phyloP scores from a whole-genome alignment of 169 alveolate species.

The Plasmodium inui region DNA sequence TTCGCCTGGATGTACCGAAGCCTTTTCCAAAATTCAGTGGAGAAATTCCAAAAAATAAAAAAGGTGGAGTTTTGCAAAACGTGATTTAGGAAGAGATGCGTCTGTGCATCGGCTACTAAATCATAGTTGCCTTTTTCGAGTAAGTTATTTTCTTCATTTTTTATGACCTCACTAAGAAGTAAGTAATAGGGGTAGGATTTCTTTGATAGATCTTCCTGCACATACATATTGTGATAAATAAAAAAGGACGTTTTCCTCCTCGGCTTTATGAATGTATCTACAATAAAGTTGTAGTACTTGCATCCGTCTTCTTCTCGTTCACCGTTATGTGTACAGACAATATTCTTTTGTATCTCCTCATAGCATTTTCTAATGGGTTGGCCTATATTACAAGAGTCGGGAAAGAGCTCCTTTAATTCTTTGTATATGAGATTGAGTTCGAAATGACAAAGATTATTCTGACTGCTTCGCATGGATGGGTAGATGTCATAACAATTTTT shows the following conservation, averaged over 20 bases:
- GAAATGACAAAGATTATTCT: slow-evolving; percentile 1
- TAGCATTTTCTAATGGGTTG: slow-evolving; percentile 9
- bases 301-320: slow-evolving; percentile 15
- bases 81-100: slow-evolving; percentile 15
- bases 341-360: slow-evolving; percentile 22
- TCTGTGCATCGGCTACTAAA: slow-evolving; percentile 2
- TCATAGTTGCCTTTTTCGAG: slow-evolving; percentile 9
- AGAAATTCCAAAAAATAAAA: slow-evolving; percentile 41
- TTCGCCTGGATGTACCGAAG: slow-evolving; percentile 14
- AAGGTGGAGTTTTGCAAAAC: slow-evolving; percentile 22
- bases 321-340: slow-evolving; percentile 19
- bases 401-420: slow-evolving; percentile 19
- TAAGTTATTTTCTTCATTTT: slow-evolving; percentile 13
- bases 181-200: slow-evolving; percentile 27
- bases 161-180: slow-evolving; percentile 8
- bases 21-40: slow-evolving; percentile 44
- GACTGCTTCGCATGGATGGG: slow-evolving; percentile 11
- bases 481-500: slow-evolving; percentile 48
- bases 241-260: slow-evolving; percentile 42
- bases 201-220: slow-evolving; percentile 33
- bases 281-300: slow-evolving; percentile 24
- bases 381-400: slow-evolving; percentile 24
- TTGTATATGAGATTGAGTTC: slow-evolving; percentile 12
- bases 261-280: slow-evolving; percentile 21
- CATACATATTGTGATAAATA: slow-evolving; percentile 26